Evolutionary conservation across 2,329 filamentous ascomycete species (phyloP).

Genomic region (Fusarium sarcochroum): DNA sequence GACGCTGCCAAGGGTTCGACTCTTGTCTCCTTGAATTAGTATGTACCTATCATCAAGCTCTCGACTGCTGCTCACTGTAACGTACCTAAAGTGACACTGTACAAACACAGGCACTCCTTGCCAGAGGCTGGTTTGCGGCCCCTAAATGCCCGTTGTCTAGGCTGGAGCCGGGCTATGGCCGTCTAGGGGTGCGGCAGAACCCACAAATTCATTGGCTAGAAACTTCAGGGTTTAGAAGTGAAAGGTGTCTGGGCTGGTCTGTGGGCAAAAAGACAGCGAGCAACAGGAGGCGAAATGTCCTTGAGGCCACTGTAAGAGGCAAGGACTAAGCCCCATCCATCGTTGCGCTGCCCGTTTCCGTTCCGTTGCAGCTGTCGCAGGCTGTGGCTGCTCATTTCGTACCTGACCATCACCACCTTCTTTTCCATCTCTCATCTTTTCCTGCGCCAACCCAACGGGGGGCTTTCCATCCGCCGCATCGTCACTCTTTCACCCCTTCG

Average conservation of each 20-base stretch:
- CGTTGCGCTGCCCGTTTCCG: slow-evolving; percentile 27
- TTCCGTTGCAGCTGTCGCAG: slow-evolving; percentile 37
- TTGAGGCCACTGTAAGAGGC: slow-evolving; percentile 33
- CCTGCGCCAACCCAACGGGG: slow-evolving; percentile 35
- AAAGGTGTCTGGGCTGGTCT: slow-evolving; percentile 12
- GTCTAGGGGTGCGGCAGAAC: slow-evolving; percentile 6
- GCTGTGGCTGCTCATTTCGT: slow-evolving; percentile 35
- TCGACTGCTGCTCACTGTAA: slow-evolving; percentile 24
- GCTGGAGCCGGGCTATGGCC: slow-evolving; percentile 21
- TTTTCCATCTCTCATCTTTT: slow-evolving; percentile 42
- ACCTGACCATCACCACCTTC: slow-evolving; percentile 39
- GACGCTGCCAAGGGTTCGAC: background rate
- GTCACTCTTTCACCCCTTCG: slow-evolving; percentile 39
- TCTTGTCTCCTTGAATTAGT: background rate
- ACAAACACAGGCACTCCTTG: slow-evolving; percentile 2
- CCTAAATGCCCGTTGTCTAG: slow-evolving; percentile 43
- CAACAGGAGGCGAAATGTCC: slow-evolving; percentile 29
- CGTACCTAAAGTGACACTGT: slow-evolving; percentile 36
- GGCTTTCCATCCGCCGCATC: slow-evolving; percentile 40
- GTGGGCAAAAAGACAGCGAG: slow-evolving; percentile 17
- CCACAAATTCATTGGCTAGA: slow-evolving; percentile 38
- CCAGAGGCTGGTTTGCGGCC: slow-evolving; percentile 28
- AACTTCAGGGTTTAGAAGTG: slow-evolving; percentile 26
- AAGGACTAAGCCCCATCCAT: slow-evolving; percentile 41
- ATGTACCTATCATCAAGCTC: background rate